Conservation (phyloP, 495 filamentous ascomycete species). For the Hypoxylon lienhwacheense region DNA sequence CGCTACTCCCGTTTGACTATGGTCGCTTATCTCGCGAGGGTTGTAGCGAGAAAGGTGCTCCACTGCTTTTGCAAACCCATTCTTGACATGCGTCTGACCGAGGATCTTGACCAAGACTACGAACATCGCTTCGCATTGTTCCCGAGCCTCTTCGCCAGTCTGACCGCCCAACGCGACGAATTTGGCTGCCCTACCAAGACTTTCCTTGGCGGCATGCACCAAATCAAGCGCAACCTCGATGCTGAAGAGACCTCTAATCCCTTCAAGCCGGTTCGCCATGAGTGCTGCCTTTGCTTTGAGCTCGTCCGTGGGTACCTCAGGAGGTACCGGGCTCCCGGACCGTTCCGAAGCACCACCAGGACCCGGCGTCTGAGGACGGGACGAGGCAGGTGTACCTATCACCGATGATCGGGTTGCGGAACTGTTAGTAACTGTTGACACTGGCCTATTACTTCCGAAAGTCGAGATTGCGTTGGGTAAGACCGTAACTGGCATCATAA, state of each 20-base stretch:
- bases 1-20: constrained; percentile 71
- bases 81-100: constrained; percentile 82
- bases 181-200: constrained; percentile 79
- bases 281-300: constrained; percentile 93
- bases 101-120: constrained; percentile 79
- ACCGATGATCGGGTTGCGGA: constrained; percentile 32
- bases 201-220: constrained; percentile 87
- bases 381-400: constrained; percentile 41
- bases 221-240: constrained; percentile 91
- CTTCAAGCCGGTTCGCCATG: constrained; percentile 91
- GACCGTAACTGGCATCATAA: constrained; percentile 96
- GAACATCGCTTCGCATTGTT: constrained; percentile 91
- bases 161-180: constrained; percentile 80
- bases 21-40: constrained; percentile 78
- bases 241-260: constrained; percentile 91
- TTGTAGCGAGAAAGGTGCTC: constrained; percentile 90
- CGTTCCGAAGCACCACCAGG: constrained; percentile 37
- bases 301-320: constrained; percentile 79
- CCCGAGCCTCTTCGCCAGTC: constrained; percentile 77
- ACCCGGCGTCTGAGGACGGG: constrained; percentile 52
- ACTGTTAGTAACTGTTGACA: constrained; percentile 31
- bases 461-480: constrained; percentile 65
- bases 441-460: constrained; percentile 51
- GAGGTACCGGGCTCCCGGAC: constrained; percentile 52
- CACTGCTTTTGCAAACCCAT: constrained; percentile 89